A percentile compares a stretch with the other conserved stretches of the same genome.
phyloP scores from a whole-genome alignment of 2,329 filamentous ascomycete genomes.

The Fusarium bactridioides region DNA sequence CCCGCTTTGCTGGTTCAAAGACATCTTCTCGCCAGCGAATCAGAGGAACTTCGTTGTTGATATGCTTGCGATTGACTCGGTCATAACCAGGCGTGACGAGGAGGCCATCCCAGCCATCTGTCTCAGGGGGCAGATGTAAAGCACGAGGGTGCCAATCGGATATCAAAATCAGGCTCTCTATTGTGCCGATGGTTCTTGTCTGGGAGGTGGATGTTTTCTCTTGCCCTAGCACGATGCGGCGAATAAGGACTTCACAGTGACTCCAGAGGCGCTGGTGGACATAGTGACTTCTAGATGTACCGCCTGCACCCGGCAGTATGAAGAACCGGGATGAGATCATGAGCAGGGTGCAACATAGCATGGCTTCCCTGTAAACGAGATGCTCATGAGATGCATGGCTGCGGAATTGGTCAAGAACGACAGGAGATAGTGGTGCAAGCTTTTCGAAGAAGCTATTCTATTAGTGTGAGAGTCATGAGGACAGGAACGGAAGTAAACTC shows the following conservation, averaged over 20 bases:
- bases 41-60: constrained; percentile 30
- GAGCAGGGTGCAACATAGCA: constrained; percentile 34
- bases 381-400: constrained; percentile 13
- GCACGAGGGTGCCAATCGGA: constrained; percentile 38
- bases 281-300: constrained; percentile 28
- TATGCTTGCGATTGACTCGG: constrained; percentile 21
- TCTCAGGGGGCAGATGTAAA: constrained; percentile 34
- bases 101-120: constrained; percentile 34
- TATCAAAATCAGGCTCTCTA: constrained; percentile 35
- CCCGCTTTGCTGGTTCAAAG: constrained; percentile 37
- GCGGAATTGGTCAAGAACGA: constrained; percentile 9
- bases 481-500: not conserved
- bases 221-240: constrained; percentile 26
- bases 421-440: not conserved
- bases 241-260: constrained; percentile 33
- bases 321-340: constrained; percentile 37
- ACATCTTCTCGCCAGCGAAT: constrained; percentile 39
- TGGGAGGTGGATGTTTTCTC: constrained; percentile 35
- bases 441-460: constrained; percentile 11
- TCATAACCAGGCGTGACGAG: constrained; percentile 33
- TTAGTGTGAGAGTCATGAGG: not conserved
- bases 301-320: constrained; percentile 31
- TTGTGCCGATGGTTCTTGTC: constrained; percentile 27
- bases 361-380: constrained; percentile 27
- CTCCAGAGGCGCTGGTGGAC: constrained; percentile 32